These are phyloP conservation scores for Pseudohalonectria lignicola DNA, from an alignment of 2,329 filamentous ascomycete species.

Conservation along the genomic window DNA sequence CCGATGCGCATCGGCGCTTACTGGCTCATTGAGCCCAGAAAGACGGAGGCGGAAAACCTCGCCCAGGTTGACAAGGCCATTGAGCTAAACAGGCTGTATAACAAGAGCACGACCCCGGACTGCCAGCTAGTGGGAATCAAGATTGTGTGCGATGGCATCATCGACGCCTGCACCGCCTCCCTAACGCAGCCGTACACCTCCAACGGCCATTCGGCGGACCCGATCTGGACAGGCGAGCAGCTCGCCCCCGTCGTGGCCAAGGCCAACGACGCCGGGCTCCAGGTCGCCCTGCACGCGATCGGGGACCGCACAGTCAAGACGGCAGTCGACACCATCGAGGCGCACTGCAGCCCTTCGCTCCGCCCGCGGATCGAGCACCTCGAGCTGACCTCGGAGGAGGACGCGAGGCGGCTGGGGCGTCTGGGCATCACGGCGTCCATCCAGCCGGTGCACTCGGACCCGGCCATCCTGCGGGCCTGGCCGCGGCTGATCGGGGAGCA, in stretches of 20 bases:
- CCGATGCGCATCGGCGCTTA: slow-evolving; percentile 41
- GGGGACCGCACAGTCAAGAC: slow-evolving; percentile 47
- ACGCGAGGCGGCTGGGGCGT: slow-evolving; percentile 43
- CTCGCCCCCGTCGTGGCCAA: slow-evolving; percentile 40
- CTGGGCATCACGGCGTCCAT: slow-evolving; percentile 50
- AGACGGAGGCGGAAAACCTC: slow-evolving; percentile 29
- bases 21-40: slow-evolving; percentile 40
- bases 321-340: slow-evolving; percentile 44
- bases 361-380: slow-evolving; percentile 56
- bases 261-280: slow-evolving; percentile 42
- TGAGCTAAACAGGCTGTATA: slow-evolving; percentile 32
- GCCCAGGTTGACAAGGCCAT: slow-evolving; percentile 39
- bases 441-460: slow-evolving; percentile 48
- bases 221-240: slow-evolving; percentile 42
- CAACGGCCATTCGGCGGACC: slow-evolving; percentile 30
- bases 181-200: slow-evolving; percentile 45
- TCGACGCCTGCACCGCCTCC: slow-evolving; percentile 54
- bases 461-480: slow-evolving; percentile 51
- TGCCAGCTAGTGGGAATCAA: slow-evolving; percentile 51
- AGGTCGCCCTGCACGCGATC: slow-evolving; percentile 55
- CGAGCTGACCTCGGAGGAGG: slow-evolving; percentile 43
- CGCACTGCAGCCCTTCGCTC: slow-evolving; percentile 27
- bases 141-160: slow-evolving; percentile 52
- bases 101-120: slow-evolving; percentile 29
- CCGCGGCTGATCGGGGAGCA: slow-evolving; percentile 41